Evolutionary conservation across 2,329 filamentous ascomycete genomes (phyloP).

Genomic region (Zymoseptoria crescenta): DNA sequence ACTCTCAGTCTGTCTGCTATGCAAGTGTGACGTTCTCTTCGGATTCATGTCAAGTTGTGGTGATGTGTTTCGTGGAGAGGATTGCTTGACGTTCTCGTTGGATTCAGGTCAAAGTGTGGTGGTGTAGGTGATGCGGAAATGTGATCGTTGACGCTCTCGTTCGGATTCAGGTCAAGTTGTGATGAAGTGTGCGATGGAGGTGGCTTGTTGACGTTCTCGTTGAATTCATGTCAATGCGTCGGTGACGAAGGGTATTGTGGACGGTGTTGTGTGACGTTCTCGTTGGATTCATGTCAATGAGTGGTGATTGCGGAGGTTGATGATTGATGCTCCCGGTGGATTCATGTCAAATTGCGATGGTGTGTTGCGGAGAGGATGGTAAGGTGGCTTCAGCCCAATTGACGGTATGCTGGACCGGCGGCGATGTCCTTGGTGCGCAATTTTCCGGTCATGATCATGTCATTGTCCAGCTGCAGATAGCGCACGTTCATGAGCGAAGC

Average conservation of each 20-base stretch:
- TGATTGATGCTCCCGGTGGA: background rate
- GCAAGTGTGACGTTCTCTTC: background rate
- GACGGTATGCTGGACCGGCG: background rate
- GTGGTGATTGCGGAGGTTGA: background rate
- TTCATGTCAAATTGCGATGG: background rate
- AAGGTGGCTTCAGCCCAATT: background rate
- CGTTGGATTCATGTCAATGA: background rate
- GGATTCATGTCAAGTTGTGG: background rate
- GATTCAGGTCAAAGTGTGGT: background rate
- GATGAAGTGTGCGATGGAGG: background rate
- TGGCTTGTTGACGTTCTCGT: background rate
- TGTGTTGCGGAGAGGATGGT: background rate
- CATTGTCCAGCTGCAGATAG: slow-evolving; percentile 74
- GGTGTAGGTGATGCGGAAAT: background rate
- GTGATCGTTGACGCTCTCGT: background rate
- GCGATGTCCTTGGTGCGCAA: background rate
- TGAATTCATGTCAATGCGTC: background rate
- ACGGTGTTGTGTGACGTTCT: background rate
- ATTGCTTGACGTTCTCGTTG: background rate
- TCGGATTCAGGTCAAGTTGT: background rate
- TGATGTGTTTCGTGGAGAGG: background rate
- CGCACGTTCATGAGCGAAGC: slow-evolving; percentile 58
- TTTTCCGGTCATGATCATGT: slow-evolving; percentile 42
- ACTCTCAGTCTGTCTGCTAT: background rate
- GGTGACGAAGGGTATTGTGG: background rate